These are phyloP conservation scores for Malania oleifera DNA, from an alignment of 164 flowering plant genomes.

Conservation along the genomic window DNA sequence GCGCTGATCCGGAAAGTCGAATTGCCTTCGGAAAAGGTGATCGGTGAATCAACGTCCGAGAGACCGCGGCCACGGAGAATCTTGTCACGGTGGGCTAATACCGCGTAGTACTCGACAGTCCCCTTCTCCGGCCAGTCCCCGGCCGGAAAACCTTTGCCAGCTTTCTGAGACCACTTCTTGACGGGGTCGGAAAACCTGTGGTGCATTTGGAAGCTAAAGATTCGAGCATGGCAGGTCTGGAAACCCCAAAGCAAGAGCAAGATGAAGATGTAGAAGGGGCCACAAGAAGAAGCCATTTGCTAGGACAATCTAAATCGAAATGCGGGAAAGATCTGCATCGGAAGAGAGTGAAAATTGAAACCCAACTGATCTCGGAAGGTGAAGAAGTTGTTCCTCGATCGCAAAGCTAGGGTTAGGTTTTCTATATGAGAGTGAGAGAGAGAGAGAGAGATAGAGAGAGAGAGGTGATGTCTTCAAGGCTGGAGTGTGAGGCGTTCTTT, in stretches of 20 bases:
- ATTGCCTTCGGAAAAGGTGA: constrained; percentile 54
- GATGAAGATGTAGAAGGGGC: constrained; percentile 4
- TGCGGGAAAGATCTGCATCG: constrained; percentile 1
- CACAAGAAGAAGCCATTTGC: not conserved
- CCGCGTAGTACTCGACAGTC: constrained; percentile 50
- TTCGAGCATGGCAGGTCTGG: constrained; percentile 31
- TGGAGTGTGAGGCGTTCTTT: not conserved
- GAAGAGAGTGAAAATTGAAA: not conserved
- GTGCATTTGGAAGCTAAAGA: constrained; percentile 64
- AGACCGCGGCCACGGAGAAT: constrained; percentile 32
- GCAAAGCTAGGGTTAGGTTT: not conserved
- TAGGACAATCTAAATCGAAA: not conserved
- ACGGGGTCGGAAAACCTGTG: constrained; percentile 68
- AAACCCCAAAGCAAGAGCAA: constrained; percentile 16
- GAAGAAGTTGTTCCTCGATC: not conserved
- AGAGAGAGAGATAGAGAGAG: constrained; percentile 4
- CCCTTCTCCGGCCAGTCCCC: constrained; percentile 46
- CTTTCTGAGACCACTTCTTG: constrained; percentile 38
- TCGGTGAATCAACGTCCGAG: constrained; percentile 13
- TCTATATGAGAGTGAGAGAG: not conserved
- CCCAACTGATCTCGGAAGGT: constrained; percentile 6
- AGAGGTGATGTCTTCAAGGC: not conserved
- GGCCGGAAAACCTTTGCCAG: constrained; percentile 18
- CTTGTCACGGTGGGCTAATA: constrained; percentile 48
- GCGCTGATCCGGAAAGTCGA: constrained; percentile 45